Evolutionary conservation across 768 basidiomycete species (phyloP), one percentile per base, ranked within the genome.

Genomic region (Suillus bovinus): DNA sequence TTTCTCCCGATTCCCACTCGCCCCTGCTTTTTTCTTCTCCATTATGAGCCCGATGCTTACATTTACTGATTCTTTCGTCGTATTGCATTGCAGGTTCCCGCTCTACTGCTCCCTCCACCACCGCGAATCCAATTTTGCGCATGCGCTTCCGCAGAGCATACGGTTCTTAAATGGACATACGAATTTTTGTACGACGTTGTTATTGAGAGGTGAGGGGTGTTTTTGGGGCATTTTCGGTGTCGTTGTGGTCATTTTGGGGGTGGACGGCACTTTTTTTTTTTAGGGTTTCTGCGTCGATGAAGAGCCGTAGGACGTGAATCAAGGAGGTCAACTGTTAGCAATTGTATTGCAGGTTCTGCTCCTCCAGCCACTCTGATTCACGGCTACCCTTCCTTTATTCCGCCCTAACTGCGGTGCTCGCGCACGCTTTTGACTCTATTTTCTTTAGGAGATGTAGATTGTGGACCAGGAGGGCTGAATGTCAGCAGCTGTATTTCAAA

Each of bases 91-190:
- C 9, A 85, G 84, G 85, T 83, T 84, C 68, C 83, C 87, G 0
- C 74, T 94, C 9, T 96, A 94, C 71, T 86, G 88, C 44, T 86
- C 88, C 20, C 80, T 95, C 14, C 90, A 94, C 68, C 88, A 92
- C 72, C 88, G 93, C 49, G 93, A 96, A 75, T 85, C 84, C 44
- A 96, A 96, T 76, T 92, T 94, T 80, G 77, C 81, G 57, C 77
- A 87, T 62, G 93, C 83, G 1, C 77, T 91, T 1, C 89, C 93
- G 0, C 93, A 95, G 72, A 82, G 79, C 22, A 80, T 95, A 57
- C 79, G 87, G 22, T 90, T 96, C 81, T 80, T 96, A 63, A 84
- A 80, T 47, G 93, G 92, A 0, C 94, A 96, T 69, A 92, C 89
- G 14, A 91, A 89, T 69, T 95, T 94, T 73, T 93, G 92, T 65